Evolutionary conservation across 352 stramenopile species (phyloP).

Genomic region (Globisporangium splendens): DNA sequence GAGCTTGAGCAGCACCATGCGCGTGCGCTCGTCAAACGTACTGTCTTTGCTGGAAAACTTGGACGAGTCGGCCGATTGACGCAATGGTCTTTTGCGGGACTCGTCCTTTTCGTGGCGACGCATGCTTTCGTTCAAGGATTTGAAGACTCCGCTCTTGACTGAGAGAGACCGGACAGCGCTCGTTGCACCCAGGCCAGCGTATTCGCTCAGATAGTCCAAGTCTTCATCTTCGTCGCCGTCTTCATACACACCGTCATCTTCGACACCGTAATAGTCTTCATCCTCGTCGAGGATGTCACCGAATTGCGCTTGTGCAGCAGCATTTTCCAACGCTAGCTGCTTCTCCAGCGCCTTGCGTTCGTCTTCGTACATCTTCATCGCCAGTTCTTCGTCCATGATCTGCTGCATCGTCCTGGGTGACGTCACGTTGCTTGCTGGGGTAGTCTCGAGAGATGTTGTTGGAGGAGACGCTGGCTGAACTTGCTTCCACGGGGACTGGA

Average conservation of each 20-base stretch:
- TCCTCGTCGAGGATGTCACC: slow-evolving; percentile 9
- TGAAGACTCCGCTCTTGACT: slow-evolving; percentile 13
- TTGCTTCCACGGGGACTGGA: slow-evolving; percentile 8
- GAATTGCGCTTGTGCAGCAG: background rate
- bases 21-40: slow-evolving; percentile 51
- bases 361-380: slow-evolving; percentile 32
- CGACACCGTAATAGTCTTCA: background rate
- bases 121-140: slow-evolving; percentile 29
- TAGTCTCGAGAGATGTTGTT: too few species aligned
- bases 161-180: slow-evolving; percentile 6
- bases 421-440: background rate
- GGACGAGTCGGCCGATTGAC: slow-evolving; percentile 16
- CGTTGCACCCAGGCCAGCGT: slow-evolving; percentile 3
- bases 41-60: slow-evolving; percentile 38
- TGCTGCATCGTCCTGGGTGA: slow-evolving; percentile 17
- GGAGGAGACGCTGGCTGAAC: background rate
- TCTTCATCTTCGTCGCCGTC: slow-evolving; percentile 22
- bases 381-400: slow-evolving; percentile 67
- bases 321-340: slow-evolving; percentile 11
- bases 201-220: slow-evolving; percentile 16
- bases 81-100: slow-evolving; percentile 13
- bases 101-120: slow-evolving; percentile 29
- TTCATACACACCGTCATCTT: slow-evolving; percentile 11
- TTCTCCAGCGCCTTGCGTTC: slow-evolving; percentile 17
- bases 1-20: slow-evolving; percentile 43